Percentiles rank a stretch among this genome's conserved stretches.
These are phyloP conservation scores for Hypoxylon rickii DNA, from an alignment of 495 filamentous ascomycete genomes.

Conservation along the genomic window DNA sequence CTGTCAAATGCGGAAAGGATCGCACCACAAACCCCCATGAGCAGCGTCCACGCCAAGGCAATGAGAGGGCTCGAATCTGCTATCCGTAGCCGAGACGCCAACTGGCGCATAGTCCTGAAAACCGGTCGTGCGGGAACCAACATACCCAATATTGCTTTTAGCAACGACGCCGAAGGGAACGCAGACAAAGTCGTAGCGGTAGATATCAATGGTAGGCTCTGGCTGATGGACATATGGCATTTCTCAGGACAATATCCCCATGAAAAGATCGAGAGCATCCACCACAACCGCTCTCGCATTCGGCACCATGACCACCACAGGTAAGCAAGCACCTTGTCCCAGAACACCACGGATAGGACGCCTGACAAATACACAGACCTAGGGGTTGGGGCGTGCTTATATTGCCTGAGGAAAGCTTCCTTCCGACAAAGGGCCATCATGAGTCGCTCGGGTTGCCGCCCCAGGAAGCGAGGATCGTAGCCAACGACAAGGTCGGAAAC, in stretches of 20 bases:
- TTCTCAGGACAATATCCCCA: constrained; percentile 22
- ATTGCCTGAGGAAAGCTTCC: constrained; percentile 49
- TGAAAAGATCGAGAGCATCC: constrained; percentile 16
- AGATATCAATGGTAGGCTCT: constrained; percentile 69
- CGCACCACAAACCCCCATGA: background rate
- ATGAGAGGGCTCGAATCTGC: constrained; percentile 25
- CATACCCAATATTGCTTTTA: constrained; percentile 79
- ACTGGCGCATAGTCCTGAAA: constrained; percentile 48
- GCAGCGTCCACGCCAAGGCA: background rate
- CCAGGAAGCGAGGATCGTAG: constrained; percentile 18
- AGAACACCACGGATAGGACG: no score
- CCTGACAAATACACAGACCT: constrained; percentile 9
- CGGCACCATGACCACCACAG: background rate
- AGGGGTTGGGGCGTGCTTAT: constrained; percentile 55
- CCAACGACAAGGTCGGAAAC: constrained; percentile 6
- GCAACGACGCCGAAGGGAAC: constrained; percentile 64
- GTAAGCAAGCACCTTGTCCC: no score
- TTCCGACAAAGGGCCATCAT: constrained; percentile 33
- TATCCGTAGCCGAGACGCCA: constrained; percentile 41
- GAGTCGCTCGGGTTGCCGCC: constrained; percentile 42
- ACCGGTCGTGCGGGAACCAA: constrained; percentile 54
- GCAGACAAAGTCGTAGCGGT: constrained; percentile 71
- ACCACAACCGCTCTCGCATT: background rate
- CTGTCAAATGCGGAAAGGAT: background rate
- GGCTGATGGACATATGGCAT: constrained; percentile 70